Base-by-base conservation (phyloP, 192 early-diverging fungal species). In the Gaertneriomyces sp. region DNA sequence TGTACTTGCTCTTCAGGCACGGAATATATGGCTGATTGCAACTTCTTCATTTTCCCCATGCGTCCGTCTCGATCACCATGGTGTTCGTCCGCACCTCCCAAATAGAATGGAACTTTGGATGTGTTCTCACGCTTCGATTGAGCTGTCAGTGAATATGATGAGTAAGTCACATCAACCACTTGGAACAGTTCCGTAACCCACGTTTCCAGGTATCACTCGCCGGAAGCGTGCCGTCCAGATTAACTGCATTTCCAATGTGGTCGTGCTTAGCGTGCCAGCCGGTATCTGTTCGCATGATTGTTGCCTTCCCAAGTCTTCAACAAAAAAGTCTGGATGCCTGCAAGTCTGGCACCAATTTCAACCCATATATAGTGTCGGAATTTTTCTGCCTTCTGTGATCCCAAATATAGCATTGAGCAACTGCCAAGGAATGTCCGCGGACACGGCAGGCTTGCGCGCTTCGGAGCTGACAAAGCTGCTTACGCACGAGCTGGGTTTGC, bases 191-290 rank as follows among this genome's bases (percentile, higher is more conserved):
- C 25, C 2, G 25, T 51, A 51, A 16, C 54, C 12, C 0, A 56
- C 54, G 19, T 56, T 16, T 14, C 17, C 39, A 56, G 12, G 3
- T 16, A 5, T 14, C 19, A 4, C 8, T 33, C 4, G 54, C 39
- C 5, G 12, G 54, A 6, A 25, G 54, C 20, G 20, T 56, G 16
- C 54, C 54, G 39, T 56, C 54, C 33, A 56, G 8, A 8, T 56
- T 56, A 5, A 56, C 8, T 33, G 54, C 17, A 38, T 16, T 56
- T 4, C 54, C 54, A 14, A 56, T 16, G 38, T 56, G 14, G 38
- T 56, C 54, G 17, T 56, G 54, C 25, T 33, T 33, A 33, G 25
- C 25, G 54, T 56, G 33, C 54, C 54, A 56, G 17, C 54, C 39
- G 54, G 25, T 33, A 33, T 33, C 25, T 33, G 25, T 33, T 33